Conservation (phyloP, 768 basidiomycete species). For the Tephrocybe sp. region DNA sequence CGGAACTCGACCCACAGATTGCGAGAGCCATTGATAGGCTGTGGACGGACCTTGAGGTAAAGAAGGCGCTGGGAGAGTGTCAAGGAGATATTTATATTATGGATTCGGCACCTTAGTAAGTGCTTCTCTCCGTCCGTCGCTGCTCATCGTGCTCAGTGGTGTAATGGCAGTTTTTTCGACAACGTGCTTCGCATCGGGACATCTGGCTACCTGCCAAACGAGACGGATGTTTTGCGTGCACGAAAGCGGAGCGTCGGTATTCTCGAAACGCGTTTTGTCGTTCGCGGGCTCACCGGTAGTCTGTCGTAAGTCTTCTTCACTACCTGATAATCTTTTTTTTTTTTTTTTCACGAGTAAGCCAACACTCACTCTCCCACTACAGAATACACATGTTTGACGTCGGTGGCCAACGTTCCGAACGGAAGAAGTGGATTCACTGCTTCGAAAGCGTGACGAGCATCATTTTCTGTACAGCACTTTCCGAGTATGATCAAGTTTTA, state of each 20-base stretch:
- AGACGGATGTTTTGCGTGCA: not conserved
- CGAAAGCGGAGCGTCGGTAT: not conserved
- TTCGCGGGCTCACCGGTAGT: not conserved
- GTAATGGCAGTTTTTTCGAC: not conserved
- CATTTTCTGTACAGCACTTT: not conserved
- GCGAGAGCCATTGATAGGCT: not conserved
- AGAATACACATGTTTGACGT: slow-evolving; percentile 1
- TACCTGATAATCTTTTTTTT: not conserved
- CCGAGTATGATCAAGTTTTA: slow-evolving; percentile 5
- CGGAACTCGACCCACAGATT: not conserved
- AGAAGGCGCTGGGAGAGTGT: not conserved
- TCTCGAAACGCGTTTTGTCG: not conserved
- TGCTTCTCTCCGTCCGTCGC: not conserved
- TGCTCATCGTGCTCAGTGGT: not conserved
- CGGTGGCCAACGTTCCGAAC: not conserved
- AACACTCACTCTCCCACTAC: too few relatives aligned
- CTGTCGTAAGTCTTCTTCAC: not conserved
- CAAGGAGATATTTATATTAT: not conserved
- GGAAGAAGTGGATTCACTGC: slow-evolving; percentile 6
- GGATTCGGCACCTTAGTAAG: not conserved
- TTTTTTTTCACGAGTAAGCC: too few relatives aligned
- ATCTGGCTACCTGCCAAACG: not conserved
- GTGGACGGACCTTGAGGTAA: not conserved
- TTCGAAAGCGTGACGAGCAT: slow-evolving; percentile 7
- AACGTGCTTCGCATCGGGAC: not conserved